Evolutionary conservation across 345 rosid genomes (phyloP).

Genomic region (Gossypioides kirkii): DNA sequence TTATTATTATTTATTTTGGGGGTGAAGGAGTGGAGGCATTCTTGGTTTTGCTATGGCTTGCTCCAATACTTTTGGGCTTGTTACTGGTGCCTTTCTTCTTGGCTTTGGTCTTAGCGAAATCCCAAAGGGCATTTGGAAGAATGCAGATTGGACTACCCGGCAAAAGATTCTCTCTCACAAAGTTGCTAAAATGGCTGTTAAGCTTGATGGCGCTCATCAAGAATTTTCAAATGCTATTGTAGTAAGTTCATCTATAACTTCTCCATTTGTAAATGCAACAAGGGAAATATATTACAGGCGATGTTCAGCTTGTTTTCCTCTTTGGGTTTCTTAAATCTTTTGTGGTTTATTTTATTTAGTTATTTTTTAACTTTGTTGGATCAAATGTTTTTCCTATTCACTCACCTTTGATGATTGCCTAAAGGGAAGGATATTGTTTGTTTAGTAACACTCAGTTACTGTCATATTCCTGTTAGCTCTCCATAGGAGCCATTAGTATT

Average conservation of each 20-base stretch:
- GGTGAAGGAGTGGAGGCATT: slow-evolving; percentile 40
- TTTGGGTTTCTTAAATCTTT: background rate
- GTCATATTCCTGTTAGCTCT: background rate
- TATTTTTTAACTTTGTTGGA: background rate
- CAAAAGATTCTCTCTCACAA: slow-evolving; percentile 74
- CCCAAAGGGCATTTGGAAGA: slow-evolving; percentile 68
- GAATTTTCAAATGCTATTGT: slow-evolving; percentile 75
- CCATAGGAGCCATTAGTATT: background rate
- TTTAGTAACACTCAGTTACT: background rate
- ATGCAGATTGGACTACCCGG: slow-evolving; percentile 59
- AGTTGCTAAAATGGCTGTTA: slow-evolving; percentile 78
- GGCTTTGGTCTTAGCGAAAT: slow-evolving; percentile 82
- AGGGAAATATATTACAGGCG: background rate
- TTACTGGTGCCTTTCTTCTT: slow-evolving; percentile 80
- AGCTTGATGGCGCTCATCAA: slow-evolving; percentile 76
- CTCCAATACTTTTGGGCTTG: slow-evolving; percentile 85
- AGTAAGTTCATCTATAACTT: slow-evolving; percentile 37
- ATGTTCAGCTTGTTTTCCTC: background rate
- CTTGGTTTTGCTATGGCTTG: slow-evolving; percentile 82
- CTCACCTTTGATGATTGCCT: background rate
- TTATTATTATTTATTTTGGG: too few species aligned
- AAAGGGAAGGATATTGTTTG: background rate
- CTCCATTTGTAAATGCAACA: background rate
- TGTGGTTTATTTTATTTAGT: background rate
- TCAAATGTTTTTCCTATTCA: background rate